Evolutionary conservation across 176 grass and related monocot species (phyloP), one percentile per base, ranked within the genome.

Genomic region (Chrysopogon serrulatus): DNA sequence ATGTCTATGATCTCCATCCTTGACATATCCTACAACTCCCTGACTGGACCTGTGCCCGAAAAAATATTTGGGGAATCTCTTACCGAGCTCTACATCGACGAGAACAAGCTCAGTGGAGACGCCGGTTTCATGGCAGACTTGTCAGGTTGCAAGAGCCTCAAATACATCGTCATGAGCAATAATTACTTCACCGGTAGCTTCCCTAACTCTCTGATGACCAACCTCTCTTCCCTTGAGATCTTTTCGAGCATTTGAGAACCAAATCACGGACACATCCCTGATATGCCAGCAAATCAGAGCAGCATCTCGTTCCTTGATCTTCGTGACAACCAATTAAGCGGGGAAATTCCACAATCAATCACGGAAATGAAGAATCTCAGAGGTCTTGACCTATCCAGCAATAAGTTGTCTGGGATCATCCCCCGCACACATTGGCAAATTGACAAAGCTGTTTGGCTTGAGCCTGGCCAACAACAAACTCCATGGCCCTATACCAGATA

Each of bases 401-500:
- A 88, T 64, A 28, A 31, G 17, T 66, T 88, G 24, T 77, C 74
- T 53, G 80, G 86, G 32, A 67, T 39, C 4, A 84, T 88, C 44
- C 87, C 87, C 87, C 5, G 34, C 6, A 41, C 6, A 80, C 3
- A 63, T 88, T 23, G 81, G 87, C 7, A 73, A 57, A 62, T 18
- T 73, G 43, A 14, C n/a, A 57, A 67, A 42, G 6, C 1, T 88
- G 19, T 54, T 19, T 57, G 34, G 68, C 23, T 42, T 88, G 62
- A 0, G 0, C 42, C 43, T 88, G 40, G 35, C 67, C 26, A 30
- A 23, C 54, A 88, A 88, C 61, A 79, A 64, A 28, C 74, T 84
- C 66, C 54, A 65, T 17, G 87, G 87, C 41, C 34, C 56, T n/a
- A 83, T 90, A 76, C 88, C 88, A 16, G 27, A 80, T 24, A 62